Conservation (phyloP, 179 eudicot species). For the Amaranthus tricolor region DNA sequence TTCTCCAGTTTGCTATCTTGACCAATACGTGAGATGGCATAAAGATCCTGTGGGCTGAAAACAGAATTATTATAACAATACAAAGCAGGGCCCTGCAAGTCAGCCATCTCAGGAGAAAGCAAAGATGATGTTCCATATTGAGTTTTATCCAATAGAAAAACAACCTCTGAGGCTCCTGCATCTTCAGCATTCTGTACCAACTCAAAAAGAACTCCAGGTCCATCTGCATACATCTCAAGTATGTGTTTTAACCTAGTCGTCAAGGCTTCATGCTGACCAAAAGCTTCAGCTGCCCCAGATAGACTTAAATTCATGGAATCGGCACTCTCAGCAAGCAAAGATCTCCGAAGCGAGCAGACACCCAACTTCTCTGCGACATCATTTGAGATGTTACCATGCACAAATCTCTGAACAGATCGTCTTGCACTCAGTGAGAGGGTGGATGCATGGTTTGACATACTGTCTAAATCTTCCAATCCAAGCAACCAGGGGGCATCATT, state of each 20-base stretch:
- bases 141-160: conserved; percentile 86
- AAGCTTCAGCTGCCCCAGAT: conserved; percentile 99
- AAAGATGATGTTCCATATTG: conserved; percentile 95
- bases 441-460: conserved; percentile 43
- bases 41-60: conserved; percentile 92
- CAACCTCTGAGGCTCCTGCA: conserved; percentile 93
- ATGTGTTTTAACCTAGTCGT: conserved; percentile 97
- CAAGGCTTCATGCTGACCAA: conserved; percentile 99
- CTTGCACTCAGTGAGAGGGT: conserved; percentile 48
- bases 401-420: conserved; percentile 73
- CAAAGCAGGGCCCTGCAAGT: conserved; percentile 99
- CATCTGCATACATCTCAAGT: conserved; percentile 99
- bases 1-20: conserved; percentile 98
- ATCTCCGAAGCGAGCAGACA: conserved; percentile 90
- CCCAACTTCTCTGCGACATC: conserved; percentile 99
- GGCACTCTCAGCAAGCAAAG: conserved; percentile 97
- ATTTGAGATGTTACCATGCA: conserved; percentile 94
- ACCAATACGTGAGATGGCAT: conserved; percentile 98
- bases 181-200: conserved; percentile 99
- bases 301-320: conserved; percentile 95
- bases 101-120: conserved; percentile 99
- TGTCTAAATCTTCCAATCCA: conserved; percentile 67
- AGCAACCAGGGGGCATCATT: conserved; percentile 99
- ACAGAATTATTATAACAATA: conserved; percentile 96
- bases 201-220: conserved; percentile 96